phyloP scores from a whole-genome alignment of 2,329 filamentous ascomycete species.

The Phialophora verrucosa region DNA sequence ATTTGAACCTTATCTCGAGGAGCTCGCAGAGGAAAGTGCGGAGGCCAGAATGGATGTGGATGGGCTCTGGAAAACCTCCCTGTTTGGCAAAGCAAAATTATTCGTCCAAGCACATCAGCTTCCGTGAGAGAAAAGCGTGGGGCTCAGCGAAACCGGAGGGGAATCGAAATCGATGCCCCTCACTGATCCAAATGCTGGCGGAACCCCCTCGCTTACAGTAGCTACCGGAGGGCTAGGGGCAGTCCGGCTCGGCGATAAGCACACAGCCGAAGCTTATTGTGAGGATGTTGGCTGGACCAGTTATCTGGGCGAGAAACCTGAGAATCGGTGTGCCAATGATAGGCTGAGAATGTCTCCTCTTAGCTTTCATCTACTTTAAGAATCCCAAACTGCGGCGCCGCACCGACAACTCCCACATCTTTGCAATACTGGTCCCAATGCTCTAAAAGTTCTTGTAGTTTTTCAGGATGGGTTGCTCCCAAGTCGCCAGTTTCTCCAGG shows the following conservation, averaged over 20 bases:
- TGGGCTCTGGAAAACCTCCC: not conserved
- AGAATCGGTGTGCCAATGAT: not conserved
- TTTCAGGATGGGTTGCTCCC: slow-evolving; percentile 54
- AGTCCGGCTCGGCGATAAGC: slow-evolving; percentile 3
- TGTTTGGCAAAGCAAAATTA: no score
- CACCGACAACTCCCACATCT: slow-evolving; percentile 59
- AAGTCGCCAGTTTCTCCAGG: slow-evolving; percentile 78
- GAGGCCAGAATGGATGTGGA: not conserved
- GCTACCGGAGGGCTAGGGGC: not conserved
- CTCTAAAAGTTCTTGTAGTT: slow-evolving; percentile 54
- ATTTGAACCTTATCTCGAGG: not conserved
- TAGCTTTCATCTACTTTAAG: slow-evolving; percentile 16
- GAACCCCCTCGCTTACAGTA: not conserved
- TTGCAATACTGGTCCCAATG: slow-evolving; percentile 64
- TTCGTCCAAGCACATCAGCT: not conserved
- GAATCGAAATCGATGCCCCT: not conserved
- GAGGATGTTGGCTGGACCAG: not conserved
- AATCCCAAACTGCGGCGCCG: slow-evolving; percentile 24
- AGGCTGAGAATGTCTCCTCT: not conserved
- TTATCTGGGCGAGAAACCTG: not conserved
- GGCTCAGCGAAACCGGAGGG: not conserved
- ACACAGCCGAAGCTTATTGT: slow-evolving; percentile 1
- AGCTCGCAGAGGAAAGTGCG: not conserved
- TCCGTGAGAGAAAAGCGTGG: not conserved
- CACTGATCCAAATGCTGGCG: not conserved